Evolutionary conservation across 208 protist species (phyloP).

Genomic region (Angomonas ambiguus): DNA sequence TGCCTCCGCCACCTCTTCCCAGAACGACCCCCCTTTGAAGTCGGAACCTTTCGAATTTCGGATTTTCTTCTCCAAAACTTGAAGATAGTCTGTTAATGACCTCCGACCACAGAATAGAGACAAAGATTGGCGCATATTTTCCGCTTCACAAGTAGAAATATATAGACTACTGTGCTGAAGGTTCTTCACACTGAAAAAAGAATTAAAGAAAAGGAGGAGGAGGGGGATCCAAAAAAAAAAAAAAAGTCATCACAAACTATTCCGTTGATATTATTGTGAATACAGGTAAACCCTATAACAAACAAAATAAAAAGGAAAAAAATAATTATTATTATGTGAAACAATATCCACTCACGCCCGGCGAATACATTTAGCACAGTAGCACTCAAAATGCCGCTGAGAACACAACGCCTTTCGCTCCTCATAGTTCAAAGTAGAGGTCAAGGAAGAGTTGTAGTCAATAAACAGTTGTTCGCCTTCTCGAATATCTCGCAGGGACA

Average conservation of each 20-base stretch:
- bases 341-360: slow-evolving; percentile 23
- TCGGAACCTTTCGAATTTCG: too few species aligned
- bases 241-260: not conserved
- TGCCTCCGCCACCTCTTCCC: slow-evolving; percentile 33
- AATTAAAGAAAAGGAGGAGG: too few species aligned
- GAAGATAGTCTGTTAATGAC: too few species aligned
- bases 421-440: slow-evolving; percentile 57
- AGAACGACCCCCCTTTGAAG: slow-evolving; percentile 25
- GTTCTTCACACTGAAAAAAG: too few species aligned
- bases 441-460: slow-evolving; percentile 77
- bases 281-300: slow-evolving; percentile 1
- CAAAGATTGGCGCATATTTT: too few species aligned
- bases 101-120: too few species aligned
- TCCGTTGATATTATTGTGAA: too few species aligned
- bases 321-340: not conserved
- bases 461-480: slow-evolving; percentile 86
- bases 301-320: not conserved
- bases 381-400: slow-evolving; percentile 86
- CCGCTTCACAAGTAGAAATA: too few species aligned
- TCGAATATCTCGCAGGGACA: slow-evolving; percentile 60
- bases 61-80: too few species aligned
- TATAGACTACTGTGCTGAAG: too few species aligned
- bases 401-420: slow-evolving; percentile 71
- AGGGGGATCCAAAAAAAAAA: too few species aligned
- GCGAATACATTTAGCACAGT: slow-evolving; percentile 71